Evolutionary conservation across 768 basidiomycete genomes (phyloP).

Genomic region (Termitomyces sp.): DNA sequence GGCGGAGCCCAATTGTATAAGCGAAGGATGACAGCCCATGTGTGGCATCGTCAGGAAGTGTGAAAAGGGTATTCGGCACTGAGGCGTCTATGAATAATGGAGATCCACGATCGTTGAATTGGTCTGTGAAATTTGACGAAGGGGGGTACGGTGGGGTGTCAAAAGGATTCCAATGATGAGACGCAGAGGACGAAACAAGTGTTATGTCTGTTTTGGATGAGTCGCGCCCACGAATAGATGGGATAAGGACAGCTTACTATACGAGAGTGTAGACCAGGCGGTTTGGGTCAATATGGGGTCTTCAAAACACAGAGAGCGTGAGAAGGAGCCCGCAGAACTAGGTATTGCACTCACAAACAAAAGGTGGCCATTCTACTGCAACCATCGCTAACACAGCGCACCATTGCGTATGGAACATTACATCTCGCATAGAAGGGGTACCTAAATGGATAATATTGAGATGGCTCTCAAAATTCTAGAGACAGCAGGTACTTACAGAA

Average conservation of each 20-base stretch:
- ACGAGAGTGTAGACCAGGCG: slow-evolving; percentile 82
- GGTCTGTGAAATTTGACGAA: slow-evolving; percentile 68
- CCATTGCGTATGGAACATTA: slow-evolving; percentile 94
- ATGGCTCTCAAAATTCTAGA: slow-evolving; percentile 4
- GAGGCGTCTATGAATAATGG: slow-evolving; percentile 73
- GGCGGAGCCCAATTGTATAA: slow-evolving; percentile 77
- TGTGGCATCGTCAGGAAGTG: slow-evolving; percentile 58
- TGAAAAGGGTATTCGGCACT: slow-evolving; percentile 72
- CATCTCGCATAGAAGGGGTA: slow-evolving; percentile 89
- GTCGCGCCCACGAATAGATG: slow-evolving; percentile 3
- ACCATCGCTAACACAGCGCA: slow-evolving; percentile 88
- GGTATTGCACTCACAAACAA: slow-evolving; percentile 58
- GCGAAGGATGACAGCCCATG: slow-evolving; percentile 83
- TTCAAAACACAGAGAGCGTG: slow-evolving; percentile 26
- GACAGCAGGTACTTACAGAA: slow-evolving; percentile 61
- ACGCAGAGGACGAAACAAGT: slow-evolving; percentile 46
- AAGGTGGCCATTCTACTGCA: slow-evolving; percentile 92
- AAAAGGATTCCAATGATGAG: slow-evolving; percentile 69
- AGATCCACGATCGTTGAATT: slow-evolving; percentile 68
- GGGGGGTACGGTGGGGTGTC: slow-evolving; percentile 56
- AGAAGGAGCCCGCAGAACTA: not conserved
- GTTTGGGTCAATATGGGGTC: slow-evolving; percentile 90
- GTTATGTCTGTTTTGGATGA: slow-evolving; percentile 61
- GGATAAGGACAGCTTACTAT: slow-evolving; percentile 46
- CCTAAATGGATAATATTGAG: slow-evolving; percentile 48